phyloP scores from a whole-genome alignment of 352 stramenopile genomes.

The Phytophthora palmivora region DNA sequence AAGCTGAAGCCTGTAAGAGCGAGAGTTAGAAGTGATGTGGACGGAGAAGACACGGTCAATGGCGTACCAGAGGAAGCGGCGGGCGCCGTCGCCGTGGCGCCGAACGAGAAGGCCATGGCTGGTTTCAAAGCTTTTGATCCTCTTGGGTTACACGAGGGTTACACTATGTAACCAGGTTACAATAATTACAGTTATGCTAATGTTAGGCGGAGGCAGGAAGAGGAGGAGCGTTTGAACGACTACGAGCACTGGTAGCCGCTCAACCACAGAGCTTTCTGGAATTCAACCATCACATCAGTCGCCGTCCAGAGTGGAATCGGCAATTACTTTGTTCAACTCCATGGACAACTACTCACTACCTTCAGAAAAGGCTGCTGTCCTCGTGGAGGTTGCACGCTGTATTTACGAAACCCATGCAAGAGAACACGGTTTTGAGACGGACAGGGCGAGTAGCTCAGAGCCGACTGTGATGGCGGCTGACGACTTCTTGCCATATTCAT shows the following conservation, averaged over 20 bases:
- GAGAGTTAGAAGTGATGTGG: not conserved
- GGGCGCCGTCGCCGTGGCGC: slow-evolving; percentile 30
- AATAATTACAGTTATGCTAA: no score
- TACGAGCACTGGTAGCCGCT: no score
- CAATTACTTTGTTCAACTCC: no score
- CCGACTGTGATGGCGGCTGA: slow-evolving; percentile 61
- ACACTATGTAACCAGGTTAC: no score
- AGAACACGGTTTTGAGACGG: no score
- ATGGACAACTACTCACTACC: no score
- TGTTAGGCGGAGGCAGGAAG: slow-evolving; percentile 29
- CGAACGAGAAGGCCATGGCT: slow-evolving; percentile 52
- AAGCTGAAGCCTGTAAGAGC: slow-evolving; percentile 21
- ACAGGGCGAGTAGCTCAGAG: not conserved
- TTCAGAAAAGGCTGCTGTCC: no score
- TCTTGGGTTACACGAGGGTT: no score
- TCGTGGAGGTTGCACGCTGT: no score
- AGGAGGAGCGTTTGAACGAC: slow-evolving; percentile 69
- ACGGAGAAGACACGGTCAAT: no score
- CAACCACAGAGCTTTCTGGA: slow-evolving; percentile 70
- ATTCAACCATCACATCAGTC: slow-evolving; percentile 61
- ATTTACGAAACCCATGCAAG: no score
- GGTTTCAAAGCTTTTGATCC: not conserved
- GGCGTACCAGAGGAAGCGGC: no score
- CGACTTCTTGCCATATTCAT: slow-evolving; percentile 87
- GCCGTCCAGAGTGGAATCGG: slow-evolving; percentile 60